Base-by-base conservation (phyloP, 345 rosid genomes). In the Schrenkiella parvula region DNA sequence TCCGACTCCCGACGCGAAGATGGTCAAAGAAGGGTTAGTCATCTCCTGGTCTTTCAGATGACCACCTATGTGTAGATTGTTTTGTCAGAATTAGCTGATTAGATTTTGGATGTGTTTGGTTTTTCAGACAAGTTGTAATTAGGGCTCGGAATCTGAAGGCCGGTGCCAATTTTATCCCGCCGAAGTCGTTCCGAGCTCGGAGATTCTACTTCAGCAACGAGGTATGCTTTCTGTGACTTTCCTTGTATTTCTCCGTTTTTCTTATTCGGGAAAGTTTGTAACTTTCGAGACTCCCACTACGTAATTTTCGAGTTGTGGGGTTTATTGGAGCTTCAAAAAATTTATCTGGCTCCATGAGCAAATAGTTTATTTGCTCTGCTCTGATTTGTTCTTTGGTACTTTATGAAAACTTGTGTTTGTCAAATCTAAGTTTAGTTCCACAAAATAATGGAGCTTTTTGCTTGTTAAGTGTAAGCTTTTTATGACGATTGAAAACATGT, bases 141-240 rank as follows among this genome's bases (percentile, higher is more conserved):
- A 84, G 97, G 83, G 98, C 96, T 62, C 84, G 97, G 83, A 89
- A 88, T 78, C 76, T 93, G 74, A 90, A 91, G 9, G 83, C 91
- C 23, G 92, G 78, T 7, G 97, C 97, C 41, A 93, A 91, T 84
- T 93, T 89, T 41, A 88, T 93, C 34, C 88, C 98, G 55, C 44
- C 84, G 2, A 93, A 84, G 84, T 80, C 98, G 4, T 93, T 93
- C 79, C 93, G 93, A 35, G 83, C 95, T 69, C 95, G 98, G 46
- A 85, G 92, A 68, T 69, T 81, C 70, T 91, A 91, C 80, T 91
- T 81, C 75, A 82, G 88, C 79, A 91, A 89, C 75, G 96, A 93
- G 97, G 97, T 93, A 13, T 72, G 64, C 28, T 31, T 37, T 58
- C 25, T 43, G 17, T n/a, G 68, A 38, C 18, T 47, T 34, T 6